Evolutionary conservation across 202 grass and related monocot genomes (phyloP).

Genomic region (Setaria viridis): DNA sequence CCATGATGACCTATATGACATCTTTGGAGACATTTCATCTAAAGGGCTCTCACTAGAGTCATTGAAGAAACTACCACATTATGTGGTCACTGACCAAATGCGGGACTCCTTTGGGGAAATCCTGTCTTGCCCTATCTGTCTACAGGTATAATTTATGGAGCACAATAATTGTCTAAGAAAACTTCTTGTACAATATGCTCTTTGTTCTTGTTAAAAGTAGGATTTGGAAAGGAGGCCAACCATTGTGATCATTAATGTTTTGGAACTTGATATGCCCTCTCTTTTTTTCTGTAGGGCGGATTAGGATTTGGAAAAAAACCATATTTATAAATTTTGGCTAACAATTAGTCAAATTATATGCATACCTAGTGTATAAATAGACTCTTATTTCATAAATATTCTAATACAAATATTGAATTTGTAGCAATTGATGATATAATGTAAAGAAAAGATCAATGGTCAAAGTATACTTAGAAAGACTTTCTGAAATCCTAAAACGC

Average conservation of each 20-base stretch:
- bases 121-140: conserved; percentile 73
- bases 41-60: conserved; percentile 67
- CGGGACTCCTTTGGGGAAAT: conserved; percentile 54
- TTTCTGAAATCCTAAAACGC: no score
- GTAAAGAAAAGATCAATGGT: no score
- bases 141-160: conserved; percentile 63
- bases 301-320: no score
- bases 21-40: conserved; percentile 69
- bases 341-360: not conserved
- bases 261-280: not conserved
- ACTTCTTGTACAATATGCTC: not conserved
- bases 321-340: no score
- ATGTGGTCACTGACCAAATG: conserved; percentile 59
- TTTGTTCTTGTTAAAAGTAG: not conserved
- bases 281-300: no score
- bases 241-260: conserved; percentile 1
- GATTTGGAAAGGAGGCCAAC: not conserved
- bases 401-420: no score
- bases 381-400: no score
- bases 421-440: no score
- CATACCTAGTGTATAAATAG: not conserved
- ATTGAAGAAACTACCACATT: conserved; percentile 68
- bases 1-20: conserved; percentile 73
- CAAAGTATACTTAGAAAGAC: no score
- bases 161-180: not conserved